A percentile compares a stretch with the other conserved stretches of the same genome.
Evolutionary conservation across 2,329 filamentous ascomycete genomes (phyloP).

Genomic region (Elsinoe ampelina): DNA sequence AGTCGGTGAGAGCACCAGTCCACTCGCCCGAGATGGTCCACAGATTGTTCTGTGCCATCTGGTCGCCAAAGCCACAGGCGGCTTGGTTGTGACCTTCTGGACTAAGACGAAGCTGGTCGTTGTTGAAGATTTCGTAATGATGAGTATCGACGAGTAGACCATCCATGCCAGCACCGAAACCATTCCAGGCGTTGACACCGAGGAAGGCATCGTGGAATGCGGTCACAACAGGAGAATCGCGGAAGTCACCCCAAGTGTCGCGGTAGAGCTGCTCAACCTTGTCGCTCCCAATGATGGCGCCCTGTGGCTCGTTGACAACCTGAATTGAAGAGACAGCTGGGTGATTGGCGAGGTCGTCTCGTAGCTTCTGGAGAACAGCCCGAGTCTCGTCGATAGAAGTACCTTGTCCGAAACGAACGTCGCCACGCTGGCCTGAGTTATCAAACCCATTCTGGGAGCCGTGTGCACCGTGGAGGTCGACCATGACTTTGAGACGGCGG

Average conservation of each 20-base stretch:
- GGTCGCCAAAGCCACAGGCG: constrained; percentile 36
- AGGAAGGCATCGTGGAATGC: constrained; percentile 41
- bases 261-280: constrained; percentile 38
- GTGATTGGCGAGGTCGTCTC: constrained; percentile 37
- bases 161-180: constrained; percentile 36
- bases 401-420: constrained; percentile 39
- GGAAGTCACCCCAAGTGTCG: constrained; percentile 39
- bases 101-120: constrained; percentile 29
- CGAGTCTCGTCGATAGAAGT: constrained; percentile 34
- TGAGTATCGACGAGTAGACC: constrained; percentile 39
- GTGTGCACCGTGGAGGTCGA: constrained; percentile 59
- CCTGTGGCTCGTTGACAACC: constrained; percentile 41
- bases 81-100: constrained; percentile 32
- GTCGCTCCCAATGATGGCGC: constrained; percentile 34
- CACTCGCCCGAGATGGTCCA: constrained; percentile 41
- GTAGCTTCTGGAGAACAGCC: constrained; percentile 37
- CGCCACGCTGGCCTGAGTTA: constrained; percentile 48
- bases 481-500: constrained; percentile 53
- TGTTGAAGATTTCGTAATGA: constrained; percentile 40
- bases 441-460: constrained; percentile 60
- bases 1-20: constrained; percentile 40
- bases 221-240: constrained; percentile 33
- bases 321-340: constrained; percentile 39
- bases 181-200: constrained; percentile 35
- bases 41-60: constrained; percentile 39